Evolutionary conservation across 352 stramenopile genomes (phyloP), one percentile per base, ranked within the genome.

Genomic region (Aphanomyces astaci): DNA sequence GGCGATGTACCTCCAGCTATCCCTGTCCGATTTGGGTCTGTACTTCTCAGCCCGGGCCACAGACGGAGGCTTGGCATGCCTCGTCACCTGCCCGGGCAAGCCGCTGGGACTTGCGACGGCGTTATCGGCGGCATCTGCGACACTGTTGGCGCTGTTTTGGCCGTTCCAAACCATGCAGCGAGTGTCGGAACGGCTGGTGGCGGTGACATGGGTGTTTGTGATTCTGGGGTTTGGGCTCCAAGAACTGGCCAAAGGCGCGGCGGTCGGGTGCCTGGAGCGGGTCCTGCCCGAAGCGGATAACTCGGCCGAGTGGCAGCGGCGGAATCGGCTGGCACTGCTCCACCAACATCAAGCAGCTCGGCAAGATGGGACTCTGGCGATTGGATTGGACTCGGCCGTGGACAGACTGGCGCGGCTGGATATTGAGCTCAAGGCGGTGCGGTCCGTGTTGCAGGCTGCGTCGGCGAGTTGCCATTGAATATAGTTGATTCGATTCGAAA

Each of bases 1-100:
- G 71, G 81, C 95, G 69, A 94, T 98, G 70, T 98, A 98, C 79
- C 81, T 98, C 39, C 96, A 98, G 77, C 85, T 98, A 39, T 96
- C 90, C 31, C 82, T 98, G 11, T 95, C 89, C 2, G 89, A 97
- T 69, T 97, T 97, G 69, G 83, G 98, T 49, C 97, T 93, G 11
- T 84, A 98, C 3, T 97, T 97, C 74, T 88, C 88, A 31, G 86
- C 89, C 22, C 81, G 90, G 56, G 95, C 85, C 2, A n/a, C 5
- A 7, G 19, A 25, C 45, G 79, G 90, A 3, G 71, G 74, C 9
- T 87, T 94, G 63, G 96, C 97, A 73, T 96, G 84, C 62, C 79
- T 85, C 49, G 76, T 84, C n/a, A n/a, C n/a, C 39, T 73, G 72
- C 11, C 89, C 92, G 31, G 86, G 85, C 10, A 75, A 76, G 24